phyloP scores from a whole-genome alignment of 768 basidiomycete species.

The Clitopilus passeckerianus region DNA sequence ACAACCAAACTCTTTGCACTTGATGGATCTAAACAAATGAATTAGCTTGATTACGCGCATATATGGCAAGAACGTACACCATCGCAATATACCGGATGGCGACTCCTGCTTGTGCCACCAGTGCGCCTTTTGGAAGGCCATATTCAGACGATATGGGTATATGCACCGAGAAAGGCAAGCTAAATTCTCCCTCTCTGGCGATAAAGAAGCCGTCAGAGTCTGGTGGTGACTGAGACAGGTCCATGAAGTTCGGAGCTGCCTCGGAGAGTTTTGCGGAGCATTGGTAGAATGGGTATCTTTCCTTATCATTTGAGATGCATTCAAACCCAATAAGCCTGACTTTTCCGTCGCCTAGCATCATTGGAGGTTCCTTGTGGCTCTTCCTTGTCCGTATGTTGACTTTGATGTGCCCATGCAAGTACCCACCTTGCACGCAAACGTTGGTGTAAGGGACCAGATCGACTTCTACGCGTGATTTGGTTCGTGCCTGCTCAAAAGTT shows the following conservation, averaged over 20 bases:
- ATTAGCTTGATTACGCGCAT: background rate
- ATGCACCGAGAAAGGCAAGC: constrained; percentile 67
- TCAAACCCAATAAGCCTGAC: constrained; percentile 85
- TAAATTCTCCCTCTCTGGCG: constrained; percentile 63
- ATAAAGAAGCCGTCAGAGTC: constrained; percentile 61
- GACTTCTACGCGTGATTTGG: constrained; percentile 72
- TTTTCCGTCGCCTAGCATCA: constrained; percentile 71
- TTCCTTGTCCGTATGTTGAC: constrained; percentile 42
- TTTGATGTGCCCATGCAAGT: constrained; percentile 64
- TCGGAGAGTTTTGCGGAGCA: constrained; percentile 50
- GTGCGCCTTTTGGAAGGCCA: constrained; percentile 54
- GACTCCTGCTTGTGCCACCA: constrained; percentile 52
- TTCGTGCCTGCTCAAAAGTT: constrained; percentile 65
- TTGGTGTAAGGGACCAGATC: constrained; percentile 77
- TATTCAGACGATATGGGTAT: constrained; percentile 52
- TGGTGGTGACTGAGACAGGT: constrained; percentile 35
- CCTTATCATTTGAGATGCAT: constrained; percentile 48
- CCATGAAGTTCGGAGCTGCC: constrained; percentile 39
- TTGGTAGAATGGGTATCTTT: constrained; percentile 82
- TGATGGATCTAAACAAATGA: constrained; percentile 51
- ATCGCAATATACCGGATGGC: constrained; percentile 77
- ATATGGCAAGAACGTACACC: constrained; percentile 43
- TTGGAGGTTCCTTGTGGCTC: constrained; percentile 48
- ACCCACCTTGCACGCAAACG: constrained; percentile 74
- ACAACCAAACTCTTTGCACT: constrained; percentile 62